Evolutionary conservation across 306 rosid genomes (phyloP), one percentile per base, ranked within the genome.

Genomic region (Prunus kanzakura): DNA sequence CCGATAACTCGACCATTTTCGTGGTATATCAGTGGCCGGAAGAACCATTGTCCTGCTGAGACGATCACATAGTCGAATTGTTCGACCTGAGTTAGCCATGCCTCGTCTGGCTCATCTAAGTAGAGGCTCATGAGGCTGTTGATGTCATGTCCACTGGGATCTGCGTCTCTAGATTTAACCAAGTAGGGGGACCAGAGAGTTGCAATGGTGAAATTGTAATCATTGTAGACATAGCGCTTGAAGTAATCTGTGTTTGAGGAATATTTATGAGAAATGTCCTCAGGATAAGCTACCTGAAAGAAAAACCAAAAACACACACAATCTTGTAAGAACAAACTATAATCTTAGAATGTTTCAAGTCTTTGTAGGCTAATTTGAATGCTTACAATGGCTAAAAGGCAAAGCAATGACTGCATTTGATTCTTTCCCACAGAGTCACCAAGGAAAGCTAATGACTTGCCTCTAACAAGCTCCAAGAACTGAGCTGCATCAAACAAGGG

Each of bases 21-120:
- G 23, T 89, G 78, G 79, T 75, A 78, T 41, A 89, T 38, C 11
- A 82, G 60, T 1, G 93, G 93, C 30, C 96, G 80, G 23, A 92
- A 92, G 84, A 96, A 96, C 99, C 99, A 96, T 12, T 92, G 97
- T 20, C 98, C 99, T 4, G 89, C 90, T 54, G 98, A 92, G 84
- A 96, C 74, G 13, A 96, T 80, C 18, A 96, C 91, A 18, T 87
- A 89, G 80, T 96, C 96, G 3, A 88, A 96, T 35, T 64, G 56
- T 47, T 79, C 86, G 3, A 96, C 78, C n/a, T 85, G 61, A 2
- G 78, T 64, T 0, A 81, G 58, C 99, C 98, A 96, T 2, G 81
- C 81, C 61, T 86, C 75, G 47, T 89, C 96, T 1, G 82, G 88
- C 70, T 88, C 88, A 52, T 96, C 98, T 25, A 96, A 77, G 82